phyloP scores from a whole-genome alignment of 2,329 filamentous ascomycete species.

The Pestalotiopsis sp. region DNA sequence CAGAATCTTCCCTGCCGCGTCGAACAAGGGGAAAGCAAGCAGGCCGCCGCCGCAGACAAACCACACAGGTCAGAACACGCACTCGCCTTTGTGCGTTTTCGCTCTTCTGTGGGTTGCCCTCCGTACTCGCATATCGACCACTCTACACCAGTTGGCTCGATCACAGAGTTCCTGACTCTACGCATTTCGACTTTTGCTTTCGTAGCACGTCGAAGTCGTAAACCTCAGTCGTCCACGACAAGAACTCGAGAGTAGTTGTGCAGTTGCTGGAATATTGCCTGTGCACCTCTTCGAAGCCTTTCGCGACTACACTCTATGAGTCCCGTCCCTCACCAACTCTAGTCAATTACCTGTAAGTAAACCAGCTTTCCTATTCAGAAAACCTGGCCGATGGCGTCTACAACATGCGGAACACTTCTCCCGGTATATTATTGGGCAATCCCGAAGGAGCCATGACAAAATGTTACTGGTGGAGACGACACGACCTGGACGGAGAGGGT shows the following conservation, averaged over 20 bases:
- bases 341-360: not conserved
- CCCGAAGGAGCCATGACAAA: not conserved
- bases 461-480: not conserved
- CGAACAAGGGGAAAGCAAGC: not conserved
- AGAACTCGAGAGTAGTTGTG: conserved; percentile 20
- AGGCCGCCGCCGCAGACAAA: not conserved
- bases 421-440: not conserved
- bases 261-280: conserved; percentile 46
- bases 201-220: not conserved
- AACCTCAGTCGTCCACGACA: not conserved
- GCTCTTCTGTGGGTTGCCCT: not conserved
- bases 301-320: conserved; percentile 17
- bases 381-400: not conserved
- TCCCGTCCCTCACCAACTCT: not conserved
- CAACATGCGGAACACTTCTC: not conserved
- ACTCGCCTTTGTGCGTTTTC: not conserved
- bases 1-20: not conserved
- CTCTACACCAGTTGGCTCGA: not conserved
- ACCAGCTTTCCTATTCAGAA: not conserved
- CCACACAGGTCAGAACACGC: not conserved
- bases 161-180: not conserved
- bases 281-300: conserved; percentile 25
- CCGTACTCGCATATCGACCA: not conserved
- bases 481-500: not conserved
- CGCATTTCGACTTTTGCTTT: not conserved